Evolutionary conservation across 2,329 filamentous ascomycete genomes (phyloP).

Genomic region (Chrysoporthe puriensis): DNA sequence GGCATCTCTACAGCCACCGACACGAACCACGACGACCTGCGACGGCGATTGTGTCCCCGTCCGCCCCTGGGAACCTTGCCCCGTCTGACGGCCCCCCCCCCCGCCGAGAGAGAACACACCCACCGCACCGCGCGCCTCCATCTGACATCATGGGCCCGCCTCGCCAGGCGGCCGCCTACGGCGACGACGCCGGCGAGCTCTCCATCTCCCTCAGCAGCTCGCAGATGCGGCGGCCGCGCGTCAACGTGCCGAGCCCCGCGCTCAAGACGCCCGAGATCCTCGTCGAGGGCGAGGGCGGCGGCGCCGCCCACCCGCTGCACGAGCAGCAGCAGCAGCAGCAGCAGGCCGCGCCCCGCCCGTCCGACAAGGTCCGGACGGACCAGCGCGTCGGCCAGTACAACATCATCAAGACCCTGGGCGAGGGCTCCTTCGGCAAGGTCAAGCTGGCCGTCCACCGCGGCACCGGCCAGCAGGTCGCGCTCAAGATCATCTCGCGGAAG

Average conservation of each 20-base stretch:
- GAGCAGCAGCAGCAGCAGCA: slow-evolving; percentile 38
- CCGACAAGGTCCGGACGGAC: slow-evolving; percentile 65
- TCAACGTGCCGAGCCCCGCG: slow-evolving; percentile 40
- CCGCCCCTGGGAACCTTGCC: neutral
- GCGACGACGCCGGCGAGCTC: slow-evolving; percentile 81
- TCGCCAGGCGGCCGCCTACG: slow-evolving; percentile 48
- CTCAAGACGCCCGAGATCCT: slow-evolving; percentile 37
- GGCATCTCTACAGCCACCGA: neutral
- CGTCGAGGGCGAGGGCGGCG: slow-evolving; percentile 31
- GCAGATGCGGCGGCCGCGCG: slow-evolving; percentile 60
- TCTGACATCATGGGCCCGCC: slow-evolving; percentile 51
- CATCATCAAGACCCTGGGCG: slow-evolving; percentile 86
- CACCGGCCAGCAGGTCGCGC: slow-evolving; percentile 91
- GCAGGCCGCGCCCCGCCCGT: slow-evolving; percentile 29
- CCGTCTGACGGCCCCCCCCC: neutral
- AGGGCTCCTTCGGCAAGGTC: slow-evolving; percentile 98
- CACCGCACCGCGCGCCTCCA: neutral
- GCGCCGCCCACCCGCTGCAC: slow-evolving; percentile 23
- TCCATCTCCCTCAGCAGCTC: slow-evolving; percentile 74
- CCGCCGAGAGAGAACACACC: neutral
- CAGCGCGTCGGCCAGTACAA: slow-evolving; percentile 92
- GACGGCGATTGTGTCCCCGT: neutral
- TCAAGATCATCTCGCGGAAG: slow-evolving; percentile 97
- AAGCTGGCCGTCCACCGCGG: slow-evolving; percentile 93
- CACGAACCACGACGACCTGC: neutral